phyloP scores from a whole-genome alignment of 768 basidiomycete species.

The Strobilomyces echinocephalus region DNA sequence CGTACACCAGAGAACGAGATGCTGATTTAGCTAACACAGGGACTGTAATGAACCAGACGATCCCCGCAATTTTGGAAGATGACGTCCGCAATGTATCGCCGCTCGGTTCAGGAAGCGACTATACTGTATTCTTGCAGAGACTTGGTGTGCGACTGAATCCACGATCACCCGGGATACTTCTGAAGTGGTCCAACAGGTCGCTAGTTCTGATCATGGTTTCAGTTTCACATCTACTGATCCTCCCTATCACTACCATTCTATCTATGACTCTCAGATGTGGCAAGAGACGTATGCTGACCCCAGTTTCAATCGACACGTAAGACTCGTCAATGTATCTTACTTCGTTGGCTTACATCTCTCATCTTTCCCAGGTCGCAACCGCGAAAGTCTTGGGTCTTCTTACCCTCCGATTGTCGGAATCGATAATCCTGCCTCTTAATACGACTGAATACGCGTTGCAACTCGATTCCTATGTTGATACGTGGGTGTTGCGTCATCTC shows the following conservation, averaged over 20 bases:
- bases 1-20: slow-evolving; percentile 42
- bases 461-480: slow-evolving; percentile 53
- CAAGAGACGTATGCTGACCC: slow-evolving; percentile 72
- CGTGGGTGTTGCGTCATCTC: slow-evolving; percentile 39
- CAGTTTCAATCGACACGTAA: slow-evolving; percentile 66
- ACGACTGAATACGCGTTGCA: slow-evolving; percentile 71
- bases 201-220: slow-evolving; percentile 32
- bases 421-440: slow-evolving; percentile 64
- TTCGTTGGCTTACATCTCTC: neutral
- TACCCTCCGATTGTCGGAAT: slow-evolving; percentile 53
- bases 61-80: slow-evolving; percentile 18
- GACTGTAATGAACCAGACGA: slow-evolving; percentile 29
- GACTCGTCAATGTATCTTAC: slow-evolving; percentile 14
- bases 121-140: slow-evolving; percentile 83
- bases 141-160: slow-evolving; percentile 42
- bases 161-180: neutral
- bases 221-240: slow-evolving; percentile 42
- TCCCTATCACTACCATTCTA: slow-evolving; percentile 69
- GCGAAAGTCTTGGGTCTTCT: slow-evolving; percentile 62
- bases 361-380: slow-evolving; percentile 46
- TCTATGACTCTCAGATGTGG: slow-evolving; percentile 70
- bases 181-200: slow-evolving; percentile 21
- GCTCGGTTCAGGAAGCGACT: slow-evolving; percentile 84
- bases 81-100: slow-evolving; percentile 44
- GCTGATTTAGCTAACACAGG: slow-evolving; percentile 40